phyloP scores from a whole-genome alignment of 352 stramenopile species.

The Phytophthora pisi region DNA sequence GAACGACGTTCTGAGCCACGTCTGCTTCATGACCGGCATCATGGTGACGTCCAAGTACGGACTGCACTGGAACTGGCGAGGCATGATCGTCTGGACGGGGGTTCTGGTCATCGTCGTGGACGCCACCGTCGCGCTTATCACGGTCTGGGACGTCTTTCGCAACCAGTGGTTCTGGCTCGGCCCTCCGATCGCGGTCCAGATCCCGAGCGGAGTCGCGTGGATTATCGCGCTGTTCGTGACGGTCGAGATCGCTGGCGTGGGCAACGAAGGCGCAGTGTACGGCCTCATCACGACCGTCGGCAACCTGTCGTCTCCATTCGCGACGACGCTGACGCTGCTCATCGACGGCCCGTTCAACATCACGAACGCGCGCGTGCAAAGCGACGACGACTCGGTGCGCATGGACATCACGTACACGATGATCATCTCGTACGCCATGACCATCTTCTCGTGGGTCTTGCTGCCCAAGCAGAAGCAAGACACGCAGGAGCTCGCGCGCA shows the following conservation, averaged over 20 bases:
- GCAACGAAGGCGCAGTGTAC: slow-evolving; percentile 24
- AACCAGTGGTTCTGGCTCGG: slow-evolving; percentile 28
- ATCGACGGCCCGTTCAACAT: slow-evolving; percentile 25
- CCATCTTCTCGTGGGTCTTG: slow-evolving; percentile 27
- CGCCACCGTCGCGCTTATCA: slow-evolving; percentile 17
- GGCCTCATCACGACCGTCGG: slow-evolving; percentile 24
- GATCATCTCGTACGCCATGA: slow-evolving; percentile 24
- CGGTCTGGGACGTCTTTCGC: slow-evolving; percentile 25
- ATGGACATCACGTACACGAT: slow-evolving; percentile 27
- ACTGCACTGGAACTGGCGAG: slow-evolving; percentile 23
- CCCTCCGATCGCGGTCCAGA: slow-evolving; percentile 22
- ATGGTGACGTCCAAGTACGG: slow-evolving; percentile 31
- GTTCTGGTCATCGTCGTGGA: slow-evolving; percentile 24
- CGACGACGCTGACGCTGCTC: slow-evolving; percentile 16
- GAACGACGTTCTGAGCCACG: slow-evolving; percentile 16
- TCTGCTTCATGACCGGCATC: slow-evolving; percentile 25
- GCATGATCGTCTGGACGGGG: slow-evolving; percentile 22
- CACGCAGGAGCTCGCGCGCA: slow-evolving; percentile 21
- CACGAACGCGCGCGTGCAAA: slow-evolving; percentile 17
- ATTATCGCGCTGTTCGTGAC: slow-evolving; percentile 27
- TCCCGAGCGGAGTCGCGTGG: slow-evolving; percentile 16
- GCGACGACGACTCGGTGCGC: slow-evolving; percentile 16
- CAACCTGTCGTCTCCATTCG: slow-evolving; percentile 22
- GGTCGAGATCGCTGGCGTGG: slow-evolving; percentile 24
- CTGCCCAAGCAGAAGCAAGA: slow-evolving; percentile 23